phyloP scores from a whole-genome alignment of 768 basidiomycete genomes.

The Terana coerulea region DNA sequence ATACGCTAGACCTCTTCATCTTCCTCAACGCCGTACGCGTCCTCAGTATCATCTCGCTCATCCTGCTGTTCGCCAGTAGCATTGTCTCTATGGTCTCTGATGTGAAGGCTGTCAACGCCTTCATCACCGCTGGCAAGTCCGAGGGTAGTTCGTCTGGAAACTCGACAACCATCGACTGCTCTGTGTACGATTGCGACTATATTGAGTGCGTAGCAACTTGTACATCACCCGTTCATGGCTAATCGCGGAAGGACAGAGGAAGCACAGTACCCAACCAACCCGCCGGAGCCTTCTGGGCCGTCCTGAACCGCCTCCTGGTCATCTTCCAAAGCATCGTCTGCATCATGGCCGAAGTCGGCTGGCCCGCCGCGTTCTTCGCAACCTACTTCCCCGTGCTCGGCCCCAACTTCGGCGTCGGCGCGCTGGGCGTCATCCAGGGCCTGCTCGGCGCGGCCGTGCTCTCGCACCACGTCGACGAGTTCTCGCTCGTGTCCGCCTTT shows the following conservation, averaged over 20 bases:
- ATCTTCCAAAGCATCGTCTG: slow-evolving; percentile 80
- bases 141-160: slow-evolving; percentile 33
- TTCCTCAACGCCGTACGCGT: slow-evolving; percentile 74
- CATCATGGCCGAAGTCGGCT: slow-evolving; percentile 76
- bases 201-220: slow-evolving; percentile 45
- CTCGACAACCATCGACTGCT: slow-evolving; percentile 18
- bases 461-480: slow-evolving; percentile 69
- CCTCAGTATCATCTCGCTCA: slow-evolving; percentile 73
- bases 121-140: slow-evolving; percentile 31
- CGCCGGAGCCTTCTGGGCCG: slow-evolving; percentile 88
- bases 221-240: not conserved
- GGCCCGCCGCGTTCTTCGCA: slow-evolving; percentile 75
- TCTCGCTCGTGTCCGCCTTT: slow-evolving; percentile 88
- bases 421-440: slow-evolving; percentile 84
- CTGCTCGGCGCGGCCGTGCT: slow-evolving; percentile 61
- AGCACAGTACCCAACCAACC: slow-evolving; percentile 90
- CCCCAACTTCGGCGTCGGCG: slow-evolving; percentile 77
- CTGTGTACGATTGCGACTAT: slow-evolving; percentile 57
- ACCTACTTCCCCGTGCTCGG: slow-evolving; percentile 86
- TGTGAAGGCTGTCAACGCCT: slow-evolving; percentile 69
- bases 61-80: slow-evolving; percentile 78
- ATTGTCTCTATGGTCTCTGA: slow-evolving; percentile 71
- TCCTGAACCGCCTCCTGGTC: slow-evolving; percentile 83
- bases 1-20: slow-evolving; percentile 71
- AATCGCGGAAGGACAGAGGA: slow-evolving; percentile 35